phyloP scores from a whole-genome alignment of 179 eudicot genomes.

The Pouteria campechiana region DNA sequence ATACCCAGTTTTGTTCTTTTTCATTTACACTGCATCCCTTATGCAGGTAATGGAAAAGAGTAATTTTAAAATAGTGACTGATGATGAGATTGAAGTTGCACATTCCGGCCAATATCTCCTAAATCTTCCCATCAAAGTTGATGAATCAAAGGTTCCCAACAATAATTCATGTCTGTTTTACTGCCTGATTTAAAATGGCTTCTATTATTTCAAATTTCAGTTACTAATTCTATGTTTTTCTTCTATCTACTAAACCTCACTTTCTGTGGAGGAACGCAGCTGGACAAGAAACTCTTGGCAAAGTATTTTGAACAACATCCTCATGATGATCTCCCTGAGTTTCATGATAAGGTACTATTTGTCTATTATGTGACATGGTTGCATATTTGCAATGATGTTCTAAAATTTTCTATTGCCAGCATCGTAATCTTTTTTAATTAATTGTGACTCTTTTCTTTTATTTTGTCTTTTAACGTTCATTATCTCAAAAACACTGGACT shows the following conservation, averaged over 20 bases:
- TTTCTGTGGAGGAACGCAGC: slow-evolving; percentile 24
- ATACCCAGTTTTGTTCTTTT: slow-evolving; percentile 2
- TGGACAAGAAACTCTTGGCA: slow-evolving; percentile 67
- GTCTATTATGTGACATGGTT: not conserved
- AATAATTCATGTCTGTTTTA: no score
- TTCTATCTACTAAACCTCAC: not conserved
- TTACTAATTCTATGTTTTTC: no score
- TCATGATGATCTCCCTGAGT: slow-evolving; percentile 67
- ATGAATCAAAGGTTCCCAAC: slow-evolving; percentile 45
- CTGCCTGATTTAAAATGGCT: no score
- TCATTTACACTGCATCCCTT: no score
- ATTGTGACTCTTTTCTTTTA: not conserved
- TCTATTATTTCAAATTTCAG: no score
- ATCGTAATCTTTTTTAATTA: no score
- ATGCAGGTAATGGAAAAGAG: slow-evolving; percentile 50
- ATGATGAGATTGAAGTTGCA: slow-evolving; percentile 53
- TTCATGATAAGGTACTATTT: slow-evolving; percentile 71
- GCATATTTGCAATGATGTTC: no score
- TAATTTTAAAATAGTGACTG: slow-evolving; percentile 43
- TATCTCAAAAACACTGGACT: no score
- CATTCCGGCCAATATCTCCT: slow-evolving; percentile 52
- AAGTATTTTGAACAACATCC: slow-evolving; percentile 59
- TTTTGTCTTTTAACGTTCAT: not conserved
- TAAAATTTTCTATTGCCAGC: no score
- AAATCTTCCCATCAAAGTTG: slow-evolving; percentile 57